A percentile compares a stretch with the other conserved stretches of the same genome.
These are phyloP conservation scores for Neurospora tetraspora DNA, from an alignment of 495 filamentous ascomycete species.

Conservation along the genomic window DNA sequence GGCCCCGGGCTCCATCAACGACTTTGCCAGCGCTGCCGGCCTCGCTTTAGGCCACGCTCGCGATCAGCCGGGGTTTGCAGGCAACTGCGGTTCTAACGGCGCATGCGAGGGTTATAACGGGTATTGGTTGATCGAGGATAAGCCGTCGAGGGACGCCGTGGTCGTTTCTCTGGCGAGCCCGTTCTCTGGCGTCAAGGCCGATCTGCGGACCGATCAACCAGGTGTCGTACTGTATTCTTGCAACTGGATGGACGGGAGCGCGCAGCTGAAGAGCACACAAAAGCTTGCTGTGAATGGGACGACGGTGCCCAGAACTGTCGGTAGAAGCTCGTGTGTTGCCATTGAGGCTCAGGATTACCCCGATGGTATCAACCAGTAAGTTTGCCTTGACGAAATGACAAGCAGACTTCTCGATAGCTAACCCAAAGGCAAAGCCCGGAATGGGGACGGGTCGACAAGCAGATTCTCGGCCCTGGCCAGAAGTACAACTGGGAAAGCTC, in stretches of 20 bases:
- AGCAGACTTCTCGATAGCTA: constrained; percentile 8
- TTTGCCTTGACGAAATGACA: neutral
- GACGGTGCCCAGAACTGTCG: constrained; percentile 28
- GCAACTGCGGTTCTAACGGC: constrained; percentile 53
- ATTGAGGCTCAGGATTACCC: constrained; percentile 62
- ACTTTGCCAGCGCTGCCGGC: constrained; percentile 52
- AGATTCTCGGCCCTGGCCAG: constrained; percentile 48
- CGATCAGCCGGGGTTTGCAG: constrained; percentile 42
- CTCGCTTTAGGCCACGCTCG: constrained; percentile 60
- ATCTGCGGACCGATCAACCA: constrained; percentile 59
- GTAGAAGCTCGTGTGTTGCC: constrained; percentile 49
- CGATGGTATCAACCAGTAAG: constrained; percentile 65
- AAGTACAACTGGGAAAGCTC: constrained; percentile 39
- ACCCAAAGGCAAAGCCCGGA: constrained; percentile 38
- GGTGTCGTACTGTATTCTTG: constrained; percentile 66
- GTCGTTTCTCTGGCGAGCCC: constrained; percentile 47
- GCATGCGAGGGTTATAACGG: constrained; percentile 74
- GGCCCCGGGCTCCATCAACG: constrained; percentile 48
- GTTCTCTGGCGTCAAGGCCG: constrained; percentile 58
- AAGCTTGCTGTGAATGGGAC: constrained; percentile 39
- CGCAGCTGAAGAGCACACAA: constrained; percentile 49
- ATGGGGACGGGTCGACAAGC: constrained; percentile 52
- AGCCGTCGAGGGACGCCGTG: constrained; percentile 42
- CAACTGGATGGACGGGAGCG: constrained; percentile 57
- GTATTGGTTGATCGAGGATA: constrained; percentile 60